Percentiles rank a stretch among this genome's conserved stretches.
These are phyloP conservation scores for Blastocystis sp. DNA, from an alignment of 352 stramenopile species.

Conservation along the genomic window DNA sequence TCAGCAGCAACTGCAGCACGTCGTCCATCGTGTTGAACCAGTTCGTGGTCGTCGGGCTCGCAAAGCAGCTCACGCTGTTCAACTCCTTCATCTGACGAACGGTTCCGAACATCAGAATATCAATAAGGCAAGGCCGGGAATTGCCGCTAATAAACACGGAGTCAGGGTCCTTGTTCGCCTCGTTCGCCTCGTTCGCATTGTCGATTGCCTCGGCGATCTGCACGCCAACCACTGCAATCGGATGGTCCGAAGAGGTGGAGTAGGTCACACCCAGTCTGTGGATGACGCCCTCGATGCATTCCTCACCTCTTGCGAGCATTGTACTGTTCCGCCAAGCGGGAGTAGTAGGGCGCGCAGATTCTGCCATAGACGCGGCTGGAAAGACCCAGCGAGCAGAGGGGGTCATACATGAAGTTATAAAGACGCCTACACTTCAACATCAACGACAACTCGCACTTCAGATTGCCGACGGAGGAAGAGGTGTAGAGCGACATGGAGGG, in stretches of 20 bases:
- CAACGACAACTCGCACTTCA: not conserved
- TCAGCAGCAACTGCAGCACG: constrained; percentile 39
- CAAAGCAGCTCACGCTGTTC: constrained; percentile 56
- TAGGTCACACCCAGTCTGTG: constrained; percentile 59
- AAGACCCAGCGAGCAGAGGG: constrained; percentile 39
- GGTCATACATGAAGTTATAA: constrained; percentile 64
- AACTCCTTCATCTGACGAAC: constrained; percentile 55
- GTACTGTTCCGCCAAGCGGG: constrained; percentile 45
- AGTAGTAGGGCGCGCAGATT: constrained; percentile 35
- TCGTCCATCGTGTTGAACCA: constrained; percentile 68
- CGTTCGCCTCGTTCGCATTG: constrained; percentile 54
- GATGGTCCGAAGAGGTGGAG: constrained; percentile 54
- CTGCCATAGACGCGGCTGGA: constrained; percentile 25
- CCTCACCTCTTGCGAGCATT: constrained; percentile 40
- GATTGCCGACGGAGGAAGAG: constrained; percentile 38
- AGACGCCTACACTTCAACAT: constrained; percentile 25
- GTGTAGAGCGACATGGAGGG: constrained; percentile 41
- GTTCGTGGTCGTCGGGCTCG: constrained; percentile 43
- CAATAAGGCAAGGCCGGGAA: constrained; percentile 45
- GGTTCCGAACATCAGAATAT: constrained; percentile 69
- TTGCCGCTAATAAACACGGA: constrained; percentile 67
- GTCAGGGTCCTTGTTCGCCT: constrained; percentile 60
- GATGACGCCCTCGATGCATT: not conserved
- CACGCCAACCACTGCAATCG: constrained; percentile 58
- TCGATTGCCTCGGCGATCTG: constrained; percentile 68